A percentile compares a stretch with the other conserved stretches of the same genome.
Evolutionary conservation across 2,329 filamentous ascomycete species (phyloP).

Genomic region (Lachnellula subtilissima): DNA sequence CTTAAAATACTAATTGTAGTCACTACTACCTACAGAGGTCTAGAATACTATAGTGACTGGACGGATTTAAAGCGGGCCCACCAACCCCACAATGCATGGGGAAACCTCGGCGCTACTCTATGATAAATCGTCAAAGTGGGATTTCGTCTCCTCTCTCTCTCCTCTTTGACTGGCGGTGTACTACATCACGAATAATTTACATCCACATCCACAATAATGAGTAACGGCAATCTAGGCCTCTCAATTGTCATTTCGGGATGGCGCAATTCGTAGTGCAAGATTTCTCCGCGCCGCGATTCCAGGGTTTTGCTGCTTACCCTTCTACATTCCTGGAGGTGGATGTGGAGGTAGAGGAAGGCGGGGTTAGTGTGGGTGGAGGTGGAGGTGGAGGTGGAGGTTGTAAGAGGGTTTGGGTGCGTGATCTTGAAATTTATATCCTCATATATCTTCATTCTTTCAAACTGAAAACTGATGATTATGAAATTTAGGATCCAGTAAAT

Average conservation of each 20-base stretch:
- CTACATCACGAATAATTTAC: too few species aligned
- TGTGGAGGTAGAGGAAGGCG: not conserved
- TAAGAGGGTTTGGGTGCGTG: not conserved
- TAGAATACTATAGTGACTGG: too few species aligned
- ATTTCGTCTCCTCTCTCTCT: too few species aligned
- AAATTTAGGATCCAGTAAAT: conserved; percentile 24
- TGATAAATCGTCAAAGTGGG: too few species aligned
- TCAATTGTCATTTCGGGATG: not conserved
- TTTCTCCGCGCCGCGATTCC: not conserved
- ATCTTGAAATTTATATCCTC: not conserved
- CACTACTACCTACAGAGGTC: too few species aligned
- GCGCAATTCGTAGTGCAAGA: not conserved
- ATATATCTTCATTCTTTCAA: not conserved
- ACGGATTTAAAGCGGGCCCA: too few species aligned
- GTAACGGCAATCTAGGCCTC: too few species aligned
- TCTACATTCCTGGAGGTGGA: not conserved
- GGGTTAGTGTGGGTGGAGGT: not conserved
- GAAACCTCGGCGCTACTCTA: too few species aligned
- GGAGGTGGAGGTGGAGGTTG: not conserved
- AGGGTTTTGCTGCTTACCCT: not conserved
- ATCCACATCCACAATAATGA: too few species aligned
- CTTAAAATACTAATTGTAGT: too few species aligned
- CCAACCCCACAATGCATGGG: too few species aligned
- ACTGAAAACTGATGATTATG: not conserved
- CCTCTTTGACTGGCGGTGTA: too few species aligned